These are phyloP conservation scores for Aspergillus affinis DNA, from an alignment of 495 filamentous ascomycete genomes.

Conservation along the genomic window DNA sequence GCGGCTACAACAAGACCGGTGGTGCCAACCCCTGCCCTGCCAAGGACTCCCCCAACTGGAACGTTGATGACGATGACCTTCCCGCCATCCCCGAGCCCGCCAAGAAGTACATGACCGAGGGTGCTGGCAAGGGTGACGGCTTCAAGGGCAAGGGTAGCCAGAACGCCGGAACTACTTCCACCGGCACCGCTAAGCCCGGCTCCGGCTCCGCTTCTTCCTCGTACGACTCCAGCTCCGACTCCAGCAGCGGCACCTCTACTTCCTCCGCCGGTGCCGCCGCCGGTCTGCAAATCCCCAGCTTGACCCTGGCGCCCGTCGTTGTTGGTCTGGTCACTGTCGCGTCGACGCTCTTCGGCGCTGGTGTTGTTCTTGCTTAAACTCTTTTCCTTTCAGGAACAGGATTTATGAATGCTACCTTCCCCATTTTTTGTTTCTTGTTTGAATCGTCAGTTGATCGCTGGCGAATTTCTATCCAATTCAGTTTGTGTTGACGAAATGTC, in stretches of 20 bases:
- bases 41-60: conserved; percentile 64
- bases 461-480: conserved; percentile 1
- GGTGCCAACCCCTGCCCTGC: conserved; percentile 67
- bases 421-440: conserved; percentile 13
- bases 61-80: conserved; percentile 64
- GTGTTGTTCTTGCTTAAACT: conserved; percentile 47
- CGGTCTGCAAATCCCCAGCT: conserved; percentile 38
- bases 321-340: conserved; percentile 53
- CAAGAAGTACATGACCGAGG: conserved; percentile 65
- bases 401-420: conserved; percentile 35
- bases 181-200: conserved; percentile 61
- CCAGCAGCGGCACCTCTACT: conserved; percentile 24
- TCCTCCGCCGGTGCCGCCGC: conserved; percentile 47
- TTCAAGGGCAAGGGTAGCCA: conserved; percentile 73
- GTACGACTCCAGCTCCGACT: neutral
- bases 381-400: too few relatives aligned
- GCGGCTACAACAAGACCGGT: conserved; percentile 71
- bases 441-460: conserved; percentile 19
- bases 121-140: conserved; percentile 72
- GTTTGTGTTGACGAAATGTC: conserved; percentile 7
- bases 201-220: conserved; percentile 44
- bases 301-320: conserved; percentile 55
- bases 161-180: conserved; percentile 61
- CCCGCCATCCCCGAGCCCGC: conserved; percentile 74
- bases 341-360: conserved; percentile 64